A percentile compares a stretch with the other conserved stretches of the same genome.
These are phyloP conservation scores for Vitis hybrid DNA, from an alignment of 177 flowering plant species.

Conservation along the genomic window DNA sequence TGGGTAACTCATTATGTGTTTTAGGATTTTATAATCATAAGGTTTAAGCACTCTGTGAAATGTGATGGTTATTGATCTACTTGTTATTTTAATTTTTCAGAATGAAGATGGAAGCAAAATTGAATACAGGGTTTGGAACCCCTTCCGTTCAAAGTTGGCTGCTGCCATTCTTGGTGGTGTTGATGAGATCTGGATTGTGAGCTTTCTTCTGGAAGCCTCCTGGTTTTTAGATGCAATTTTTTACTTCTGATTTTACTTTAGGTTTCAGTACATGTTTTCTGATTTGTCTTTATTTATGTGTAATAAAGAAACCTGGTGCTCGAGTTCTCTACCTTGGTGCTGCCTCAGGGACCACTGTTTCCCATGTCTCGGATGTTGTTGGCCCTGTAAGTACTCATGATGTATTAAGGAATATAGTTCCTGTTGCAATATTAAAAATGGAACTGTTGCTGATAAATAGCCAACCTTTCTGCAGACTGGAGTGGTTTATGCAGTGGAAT, in stretches of 20 bases:
- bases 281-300: slow-evolving; percentile 1
- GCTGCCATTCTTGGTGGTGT: slow-evolving; percentile 95
- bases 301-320: slow-evolving; percentile 72
- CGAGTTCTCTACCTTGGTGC: slow-evolving; percentile 92
- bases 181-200: slow-evolving; percentile 88
- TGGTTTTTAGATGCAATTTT: not conserved
- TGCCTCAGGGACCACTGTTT: slow-evolving; percentile 97
- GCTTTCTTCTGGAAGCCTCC: slow-evolving; percentile 12
- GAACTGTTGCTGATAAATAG: not conserved
- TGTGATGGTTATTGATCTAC: not conserved
- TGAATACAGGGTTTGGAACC: slow-evolving; percentile 96
- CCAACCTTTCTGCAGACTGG: slow-evolving; percentile 48
- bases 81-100: slow-evolving; percentile 27
- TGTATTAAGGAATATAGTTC: too few species aligned
- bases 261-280: not conserved
- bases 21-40: too few species aligned
- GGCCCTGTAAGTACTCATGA: slow-evolving; percentile 75
- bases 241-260: not conserved
- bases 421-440: not conserved
- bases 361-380: slow-evolving; percentile 96
- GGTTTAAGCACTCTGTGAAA: not conserved
- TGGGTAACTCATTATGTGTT: too few species aligned
- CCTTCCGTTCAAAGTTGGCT: slow-evolving; percentile 94
- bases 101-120: slow-evolving; percentile 88
- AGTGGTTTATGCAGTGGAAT: slow-evolving; percentile 92